Evolutionary conservation across 257 asterid genomes (phyloP), one percentile per base, ranked within the genome.

Genomic region (Fraxinus anomala): DNA sequence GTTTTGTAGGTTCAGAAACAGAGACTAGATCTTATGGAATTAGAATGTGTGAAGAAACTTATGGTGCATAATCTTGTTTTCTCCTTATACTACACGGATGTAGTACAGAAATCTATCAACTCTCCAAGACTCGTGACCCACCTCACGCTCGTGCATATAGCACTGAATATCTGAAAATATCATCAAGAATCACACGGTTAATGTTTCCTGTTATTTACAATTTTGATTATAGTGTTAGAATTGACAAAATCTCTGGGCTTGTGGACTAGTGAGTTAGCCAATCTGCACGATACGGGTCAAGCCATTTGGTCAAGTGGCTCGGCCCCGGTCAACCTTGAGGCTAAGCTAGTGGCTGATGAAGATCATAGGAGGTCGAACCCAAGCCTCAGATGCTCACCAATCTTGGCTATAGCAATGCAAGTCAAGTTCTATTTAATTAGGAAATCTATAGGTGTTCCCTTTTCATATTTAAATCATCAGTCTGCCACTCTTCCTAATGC

Each of bases 221-320:
- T 7, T 8, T 74, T 24, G 67, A 42, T 47, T 13, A 0, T 59
- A 23, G 24, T 78, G 8, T 8, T 24, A 37, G 14, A 34, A n/a
- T 2, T 56, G 26, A 34, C 23, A 28, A 33, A 49, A 83, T 81
- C 87, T 80, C 88, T 28, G 83, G 59, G 49, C 81, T 84, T 9
- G 74, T 80, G 89, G 87, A 83, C 78, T 11, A 33, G 68, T 42
- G 85, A 82, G 80, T 30, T 67, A 4, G 83, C 81, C 73, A 80
- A 85, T 26, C 74, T 39, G 44, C 3, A 2, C 3, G 44, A 8
- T 8, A 8, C 13, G 44, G 44, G 13, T 39, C 3, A 39, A 39
- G 44, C 44, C 56, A 23, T 16, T 34, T 72, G 31, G 65, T 31
- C 81, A 21, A 70, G 34, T 6, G 76, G 36, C 16, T 73, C 78